A percentile compares a stretch with the other conserved stretches of the same genome.
Evolutionary conservation across 2,329 filamentous ascomycete genomes (phyloP).

Genomic region (Cercospora berteroae): DNA sequence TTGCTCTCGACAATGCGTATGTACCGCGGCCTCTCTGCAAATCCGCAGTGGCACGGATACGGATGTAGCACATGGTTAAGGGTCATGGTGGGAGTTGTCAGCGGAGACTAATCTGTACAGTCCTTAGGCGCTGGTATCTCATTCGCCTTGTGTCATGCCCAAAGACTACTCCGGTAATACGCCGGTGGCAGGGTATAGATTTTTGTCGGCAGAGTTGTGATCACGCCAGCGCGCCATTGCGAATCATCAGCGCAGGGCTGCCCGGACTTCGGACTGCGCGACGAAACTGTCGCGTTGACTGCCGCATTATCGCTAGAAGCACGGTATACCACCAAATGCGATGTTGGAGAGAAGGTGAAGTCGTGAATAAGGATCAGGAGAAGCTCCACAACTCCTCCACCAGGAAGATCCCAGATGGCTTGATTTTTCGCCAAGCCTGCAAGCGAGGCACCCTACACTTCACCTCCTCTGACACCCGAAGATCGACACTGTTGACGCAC

Average conservation of each 20-base stretch:
- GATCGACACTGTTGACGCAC: neutral
- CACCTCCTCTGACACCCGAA: neutral
- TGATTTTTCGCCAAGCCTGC: neutral
- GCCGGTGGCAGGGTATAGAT: neutral
- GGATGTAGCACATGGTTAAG: neutral
- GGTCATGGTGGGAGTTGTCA: neutral
- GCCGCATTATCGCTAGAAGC: neutral
- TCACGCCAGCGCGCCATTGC: neutral
- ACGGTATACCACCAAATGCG: neutral
- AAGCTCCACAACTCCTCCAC: neutral
- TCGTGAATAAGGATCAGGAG: neutral
- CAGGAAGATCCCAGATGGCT: neutral
- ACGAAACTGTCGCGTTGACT: neutral
- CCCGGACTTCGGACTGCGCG: neutral
- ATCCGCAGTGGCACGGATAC: neutral
- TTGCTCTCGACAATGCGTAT: neutral
- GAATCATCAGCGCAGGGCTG: neutral
- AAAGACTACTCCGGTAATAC: neutral
- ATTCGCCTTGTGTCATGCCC: slow-evolving; percentile 1
- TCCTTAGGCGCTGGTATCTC: neutral
- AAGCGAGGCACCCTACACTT: neutral
- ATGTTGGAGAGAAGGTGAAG: slow-evolving; percentile 2
- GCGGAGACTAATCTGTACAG: neutral
- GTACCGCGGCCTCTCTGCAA: neutral
- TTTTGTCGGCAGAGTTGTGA: neutral